Base-by-base conservation (phyloP, 169 alveolate genomes). In the Plasmodium ovale region DNA sequence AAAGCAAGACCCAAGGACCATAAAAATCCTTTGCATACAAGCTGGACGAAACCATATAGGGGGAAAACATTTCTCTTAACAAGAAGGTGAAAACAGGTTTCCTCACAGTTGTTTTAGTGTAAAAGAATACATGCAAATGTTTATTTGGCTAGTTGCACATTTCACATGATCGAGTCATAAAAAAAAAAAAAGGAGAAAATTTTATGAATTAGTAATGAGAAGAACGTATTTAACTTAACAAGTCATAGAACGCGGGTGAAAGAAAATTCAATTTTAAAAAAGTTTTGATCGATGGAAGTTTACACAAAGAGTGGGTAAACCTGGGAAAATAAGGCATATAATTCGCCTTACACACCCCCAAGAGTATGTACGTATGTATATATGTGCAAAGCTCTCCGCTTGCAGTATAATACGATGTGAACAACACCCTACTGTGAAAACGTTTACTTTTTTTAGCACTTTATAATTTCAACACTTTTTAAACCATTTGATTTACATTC, bases 191-290 rank as follows among this genome's bases (percentile, higher is more conserved):
- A 68, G 42, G 39, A 68, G 27, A 60, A 60, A 60, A 21, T 0
- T 27, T 68, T 44, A 68, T 19, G 73, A 33, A 65, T 16, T 65
- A 37, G 62, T 21, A 68, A 68, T 53, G 25, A 19, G 25, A 53
- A 19, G 25, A 54, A 19, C 10, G 7, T 21, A 54, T 54, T 54
- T 54, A 12, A 21, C 27, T 54, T 54, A 54, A 54, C 27, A 16
- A 7, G 27, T 0, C 10, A 54, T n/a, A n/a, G 14, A 54, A 54
- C 16, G 23, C 21, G 58, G 16, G 19, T 35, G 59, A n/a, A 23
- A 21, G 12, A 10, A 70, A 35, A 14, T 44, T 39, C n/a, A n/a
- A 23, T 37, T 53, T 31, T 68, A 70, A 25, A 21, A 47, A 35
- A 19, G 49, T 2, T 27, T 70, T 25, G 42, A 21, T 27, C 54